Evolutionary conservation across 208 protist genomes (phyloP).

Genomic region (Willaertia magna): DNA sequence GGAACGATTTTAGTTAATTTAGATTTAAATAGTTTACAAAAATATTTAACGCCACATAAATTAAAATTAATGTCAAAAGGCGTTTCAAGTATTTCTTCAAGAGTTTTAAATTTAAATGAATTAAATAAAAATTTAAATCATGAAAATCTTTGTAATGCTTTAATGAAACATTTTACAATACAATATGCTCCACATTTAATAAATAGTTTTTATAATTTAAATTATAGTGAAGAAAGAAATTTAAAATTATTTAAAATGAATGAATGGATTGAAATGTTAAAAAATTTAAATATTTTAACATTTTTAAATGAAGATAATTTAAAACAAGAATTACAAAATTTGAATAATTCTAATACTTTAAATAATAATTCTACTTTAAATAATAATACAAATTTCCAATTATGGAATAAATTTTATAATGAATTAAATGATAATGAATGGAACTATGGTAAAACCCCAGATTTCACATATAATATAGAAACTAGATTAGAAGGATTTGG

Average conservation of each 20-base stretch:
- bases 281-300: too few species aligned
- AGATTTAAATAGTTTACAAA: constrained; percentile 1
- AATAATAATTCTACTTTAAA: too few species aligned
- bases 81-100: neutral
- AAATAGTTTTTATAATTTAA: neutral
- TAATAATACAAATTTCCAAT: too few species aligned
- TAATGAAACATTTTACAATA: neutral
- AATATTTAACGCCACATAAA: constrained; percentile 13
- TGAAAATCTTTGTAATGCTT: neutral
- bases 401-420: neutral
- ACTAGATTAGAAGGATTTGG: neutral
- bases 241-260: too few species aligned
- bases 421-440: neutral
- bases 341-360: neutral
- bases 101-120: neutral
- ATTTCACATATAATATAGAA: neutral
- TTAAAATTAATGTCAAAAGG: constrained; percentile 20
- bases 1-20: constrained; percentile 27
- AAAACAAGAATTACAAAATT: neutral
- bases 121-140: neutral
- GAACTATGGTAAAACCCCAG: neutral
- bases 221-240: too few species aligned
- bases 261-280: too few species aligned
- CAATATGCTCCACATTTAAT: too few species aligned
- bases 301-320: too few species aligned